Evolutionary conservation across 2,329 filamentous ascomycete genomes (phyloP).

Genomic region (Neurospora sp.): DNA sequence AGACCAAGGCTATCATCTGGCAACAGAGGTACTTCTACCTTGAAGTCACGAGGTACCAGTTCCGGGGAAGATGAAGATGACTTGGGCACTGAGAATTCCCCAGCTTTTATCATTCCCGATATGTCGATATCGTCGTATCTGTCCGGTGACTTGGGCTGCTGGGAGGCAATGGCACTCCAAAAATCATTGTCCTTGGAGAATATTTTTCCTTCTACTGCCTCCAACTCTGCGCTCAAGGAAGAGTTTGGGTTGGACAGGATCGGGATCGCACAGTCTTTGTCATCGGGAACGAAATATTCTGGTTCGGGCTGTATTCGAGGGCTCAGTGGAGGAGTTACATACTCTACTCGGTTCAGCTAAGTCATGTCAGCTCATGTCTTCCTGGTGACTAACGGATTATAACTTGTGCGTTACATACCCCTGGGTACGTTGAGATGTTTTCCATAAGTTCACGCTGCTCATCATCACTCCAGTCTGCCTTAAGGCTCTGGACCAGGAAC

Average conservation of each 20-base stretch:
- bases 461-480: conserved; percentile 10
- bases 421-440: conserved; percentile 9
- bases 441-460: conserved; percentile 10
- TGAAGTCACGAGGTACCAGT: conserved; percentile 9
- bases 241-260: conserved; percentile 14
- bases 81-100: not conserved
- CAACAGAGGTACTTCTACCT: conserved; percentile 18
- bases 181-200: conserved; percentile 14
- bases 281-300: conserved; percentile 12
- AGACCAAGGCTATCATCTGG: conserved; percentile 2
- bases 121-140: conserved; percentile 15
- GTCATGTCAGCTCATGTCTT: not conserved
- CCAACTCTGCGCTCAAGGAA: conserved; percentile 15
- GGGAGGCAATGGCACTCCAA: conserved; percentile 8
- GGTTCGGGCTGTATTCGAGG: conserved; percentile 6
- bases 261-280: conserved; percentile 13
- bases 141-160: conserved; percentile 7
- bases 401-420: conserved; percentile 10
- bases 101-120: conserved; percentile 12
- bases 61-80: not conserved
- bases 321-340: conserved; percentile 18
- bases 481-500: conserved; percentile 14
- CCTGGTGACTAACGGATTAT: not conserved
- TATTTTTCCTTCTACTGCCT: conserved; percentile 14
- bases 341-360: conserved; percentile 10